Evolutionary conservation across 2,329 filamentous ascomycete species (phyloP).

Genomic region (Capronia epimyces): DNA sequence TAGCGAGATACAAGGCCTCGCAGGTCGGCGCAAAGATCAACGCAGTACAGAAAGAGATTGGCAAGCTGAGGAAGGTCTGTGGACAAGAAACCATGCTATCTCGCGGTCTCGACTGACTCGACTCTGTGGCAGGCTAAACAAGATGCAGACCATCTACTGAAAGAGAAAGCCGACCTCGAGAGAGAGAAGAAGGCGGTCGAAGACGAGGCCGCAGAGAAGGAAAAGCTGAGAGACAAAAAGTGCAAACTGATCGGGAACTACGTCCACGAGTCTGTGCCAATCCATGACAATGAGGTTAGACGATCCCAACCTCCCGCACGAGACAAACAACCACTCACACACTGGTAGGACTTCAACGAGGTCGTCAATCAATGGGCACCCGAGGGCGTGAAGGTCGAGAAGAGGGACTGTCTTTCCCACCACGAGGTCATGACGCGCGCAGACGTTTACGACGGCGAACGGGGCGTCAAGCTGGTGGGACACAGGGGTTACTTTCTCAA

Average conservation of each 20-base stretch:
- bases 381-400: conserved; percentile 65
- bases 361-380: conserved; percentile 75
- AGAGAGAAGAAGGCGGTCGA: conserved; percentile 76
- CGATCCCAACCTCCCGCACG: not conserved
- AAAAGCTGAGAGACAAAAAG: conserved; percentile 67
- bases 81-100: not conserved
- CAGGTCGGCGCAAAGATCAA: conserved; percentile 84
- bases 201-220: conserved; percentile 69
- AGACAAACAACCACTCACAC: conserved; percentile 27
- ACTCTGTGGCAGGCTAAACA: conserved; percentile 62
- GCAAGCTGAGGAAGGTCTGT: conserved; percentile 75
- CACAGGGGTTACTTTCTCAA: conserved; percentile 91
- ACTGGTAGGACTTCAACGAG: conserved; percentile 64
- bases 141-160: conserved; percentile 71
- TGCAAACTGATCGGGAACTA: conserved; percentile 82
- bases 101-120: conserved; percentile 1
- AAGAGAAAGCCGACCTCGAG: conserved; percentile 70
- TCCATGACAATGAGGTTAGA: conserved; percentile 70
- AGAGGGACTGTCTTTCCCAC: conserved; percentile 76
- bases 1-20: conserved; percentile 68
- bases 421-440: conserved; percentile 86
- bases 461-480: conserved; percentile 88
- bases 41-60: conserved; percentile 82
- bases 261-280: conserved; percentile 80
- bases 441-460: conserved; percentile 87